phyloP scores from a whole-genome alignment of 2,329 filamentous ascomycete species.

The Diplocarpon mali region DNA sequence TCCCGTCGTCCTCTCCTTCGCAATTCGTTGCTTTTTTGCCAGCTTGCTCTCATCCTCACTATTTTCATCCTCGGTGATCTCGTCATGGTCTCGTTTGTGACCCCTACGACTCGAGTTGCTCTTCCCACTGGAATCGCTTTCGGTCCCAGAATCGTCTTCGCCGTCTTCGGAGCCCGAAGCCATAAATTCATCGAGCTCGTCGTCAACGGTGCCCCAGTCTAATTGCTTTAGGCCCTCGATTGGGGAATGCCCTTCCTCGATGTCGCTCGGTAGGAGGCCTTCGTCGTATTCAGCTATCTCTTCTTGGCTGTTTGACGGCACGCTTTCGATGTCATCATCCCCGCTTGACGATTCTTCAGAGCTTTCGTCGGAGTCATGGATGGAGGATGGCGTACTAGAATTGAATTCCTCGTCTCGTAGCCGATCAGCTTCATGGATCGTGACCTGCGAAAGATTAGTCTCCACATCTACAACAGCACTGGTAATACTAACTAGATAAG shows the following conservation, averaged over 20 bases:
- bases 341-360: slow-evolving; percentile 26
- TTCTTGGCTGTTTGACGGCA: slow-evolving; percentile 23
- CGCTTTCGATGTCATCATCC: slow-evolving; percentile 26
- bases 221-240: slow-evolving; percentile 47
- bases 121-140: slow-evolving; percentile 10
- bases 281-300: slow-evolving; percentile 33
- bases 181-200: slow-evolving; percentile 68
- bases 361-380: slow-evolving; percentile 33
- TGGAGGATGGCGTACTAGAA: slow-evolving; percentile 34
- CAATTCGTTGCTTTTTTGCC: slow-evolving; percentile 41
- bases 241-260: slow-evolving; percentile 39
- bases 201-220: slow-evolving; percentile 53
- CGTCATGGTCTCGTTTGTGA: slow-evolving; percentile 25
- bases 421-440: slow-evolving; percentile 60
- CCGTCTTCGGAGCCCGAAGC: slow-evolving; percentile 41
- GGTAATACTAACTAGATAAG: slow-evolving; percentile 29
- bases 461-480: neutral
- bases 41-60: slow-evolving; percentile 37
- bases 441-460: slow-evolving; percentile 33
- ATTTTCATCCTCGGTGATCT: slow-evolving; percentile 33
- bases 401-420: slow-evolving; percentile 30
- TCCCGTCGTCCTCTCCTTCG: slow-evolving; percentile 35
- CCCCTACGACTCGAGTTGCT: slow-evolving; percentile 17
- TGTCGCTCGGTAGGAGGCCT: slow-evolving; percentile 38
- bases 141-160: slow-evolving; percentile 26